These are phyloP conservation scores for Kregervanrija delftensis DNA, from an alignment of 805 yeast species.

Conservation along the genomic window DNA sequence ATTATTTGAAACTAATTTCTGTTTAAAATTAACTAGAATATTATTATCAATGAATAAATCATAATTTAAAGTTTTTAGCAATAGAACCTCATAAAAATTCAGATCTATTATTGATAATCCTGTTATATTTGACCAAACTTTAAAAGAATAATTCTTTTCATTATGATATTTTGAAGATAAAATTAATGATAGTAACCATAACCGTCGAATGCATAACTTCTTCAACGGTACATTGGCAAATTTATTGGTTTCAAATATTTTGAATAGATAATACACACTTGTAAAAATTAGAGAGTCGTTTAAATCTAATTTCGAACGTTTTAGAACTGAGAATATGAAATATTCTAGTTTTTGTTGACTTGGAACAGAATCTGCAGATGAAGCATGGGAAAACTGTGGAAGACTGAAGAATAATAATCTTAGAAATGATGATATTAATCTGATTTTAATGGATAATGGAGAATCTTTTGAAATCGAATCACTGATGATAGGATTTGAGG, in stretches of 20 bases:
- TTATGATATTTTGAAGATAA: slow-evolving; percentile 67
- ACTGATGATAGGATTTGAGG: no score
- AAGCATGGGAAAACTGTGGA: neutral
- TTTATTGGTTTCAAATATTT: slow-evolving; percentile 10
- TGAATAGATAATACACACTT: no score
- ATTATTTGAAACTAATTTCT: no score
- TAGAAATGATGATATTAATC: no score
- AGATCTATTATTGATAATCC: slow-evolving; percentile 52
- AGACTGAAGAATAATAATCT: neutral
- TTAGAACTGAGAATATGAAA: no score
- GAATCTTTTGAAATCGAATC: no score
- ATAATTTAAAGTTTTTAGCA: slow-evolving; percentile 51
- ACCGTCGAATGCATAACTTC: slow-evolving; percentile 31
- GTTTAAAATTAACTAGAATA: no score
- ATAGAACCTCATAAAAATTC: slow-evolving; percentile 39
- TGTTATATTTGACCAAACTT: slow-evolving; percentile 69
- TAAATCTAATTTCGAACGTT: no score
- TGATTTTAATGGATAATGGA: no score
- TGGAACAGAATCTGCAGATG: neutral
- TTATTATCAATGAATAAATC: slow-evolving; percentile 40
- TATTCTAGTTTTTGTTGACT: no score
- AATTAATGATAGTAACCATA: slow-evolving; percentile 61
- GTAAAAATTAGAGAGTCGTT: no score
- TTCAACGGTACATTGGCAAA: slow-evolving; percentile 37
- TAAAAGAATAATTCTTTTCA: slow-evolving; percentile 63